Evolutionary conservation across 106 monocot genomes (phyloP).

Genomic region (Apostasia ramifera): DNA sequence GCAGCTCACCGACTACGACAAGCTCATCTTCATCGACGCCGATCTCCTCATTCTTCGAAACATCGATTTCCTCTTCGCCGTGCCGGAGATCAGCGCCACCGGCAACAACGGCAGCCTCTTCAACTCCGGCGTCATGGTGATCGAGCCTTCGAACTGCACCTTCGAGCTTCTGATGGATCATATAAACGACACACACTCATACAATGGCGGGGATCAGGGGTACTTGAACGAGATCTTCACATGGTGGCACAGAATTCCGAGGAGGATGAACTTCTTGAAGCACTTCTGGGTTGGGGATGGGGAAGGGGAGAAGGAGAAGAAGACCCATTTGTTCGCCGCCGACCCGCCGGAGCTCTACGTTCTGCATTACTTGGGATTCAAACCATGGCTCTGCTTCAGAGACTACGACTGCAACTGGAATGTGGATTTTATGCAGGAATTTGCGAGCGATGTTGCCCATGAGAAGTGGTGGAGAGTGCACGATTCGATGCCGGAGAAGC

Average conservation of each 20-base stretch:
- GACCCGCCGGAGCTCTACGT: slow-evolving; percentile 58
- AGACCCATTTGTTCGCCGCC: slow-evolving; percentile 46
- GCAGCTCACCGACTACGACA: slow-evolving; percentile 81
- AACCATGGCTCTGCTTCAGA: slow-evolving; percentile 74
- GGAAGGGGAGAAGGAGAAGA: slow-evolving; percentile 41
- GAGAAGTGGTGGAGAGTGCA: slow-evolving; percentile 71
- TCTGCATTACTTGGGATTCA: slow-evolving; percentile 61
- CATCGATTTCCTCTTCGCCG: slow-evolving; percentile 58
- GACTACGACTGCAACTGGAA: slow-evolving; percentile 88
- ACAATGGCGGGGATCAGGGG: slow-evolving; percentile 79
- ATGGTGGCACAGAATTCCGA: slow-evolving; percentile 82
- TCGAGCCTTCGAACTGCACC: slow-evolving; percentile 72
- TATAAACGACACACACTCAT: slow-evolving; percentile 60
- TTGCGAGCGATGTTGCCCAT: slow-evolving; percentile 73
- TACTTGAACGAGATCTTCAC: slow-evolving; percentile 82
- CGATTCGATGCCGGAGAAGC: slow-evolving; percentile 50
- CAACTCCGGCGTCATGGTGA: slow-evolving; percentile 83
- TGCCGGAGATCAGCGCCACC: slow-evolving; percentile 67
- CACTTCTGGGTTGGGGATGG: slow-evolving; percentile 70
- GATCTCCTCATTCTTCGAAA: slow-evolving; percentile 64
- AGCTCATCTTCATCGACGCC: slow-evolving; percentile 73
- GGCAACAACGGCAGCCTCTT: slow-evolving; percentile 71
- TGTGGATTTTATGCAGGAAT: slow-evolving; percentile 34
- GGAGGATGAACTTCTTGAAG: slow-evolving; percentile 73
- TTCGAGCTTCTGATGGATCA: slow-evolving; percentile 66